Conservation (phyloP, 352 stramenopile species). For the Albugo laibachii region DNA sequence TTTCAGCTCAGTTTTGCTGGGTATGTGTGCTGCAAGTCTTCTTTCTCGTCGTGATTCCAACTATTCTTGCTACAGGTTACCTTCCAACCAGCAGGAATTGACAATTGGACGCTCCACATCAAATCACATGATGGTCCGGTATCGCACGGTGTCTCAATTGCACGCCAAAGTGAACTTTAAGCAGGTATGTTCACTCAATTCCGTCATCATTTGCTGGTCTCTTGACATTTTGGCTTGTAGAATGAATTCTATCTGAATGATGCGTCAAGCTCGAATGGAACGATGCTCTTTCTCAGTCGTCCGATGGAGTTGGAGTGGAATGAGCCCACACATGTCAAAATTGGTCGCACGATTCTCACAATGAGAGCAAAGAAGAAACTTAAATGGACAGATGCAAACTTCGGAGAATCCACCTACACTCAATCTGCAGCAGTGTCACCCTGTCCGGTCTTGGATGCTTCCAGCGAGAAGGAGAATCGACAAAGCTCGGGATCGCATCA, state of each 20-base stretch:
- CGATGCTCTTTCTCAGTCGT: constrained; percentile 67
- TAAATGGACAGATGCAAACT: constrained; percentile 21
- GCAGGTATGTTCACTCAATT: constrained; percentile 24
- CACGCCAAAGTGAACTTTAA: constrained; percentile 69
- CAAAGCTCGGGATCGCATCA: too few species aligned
- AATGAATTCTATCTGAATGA: constrained; percentile 62
- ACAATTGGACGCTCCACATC: constrained; percentile 63
- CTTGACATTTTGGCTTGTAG: constrained; percentile 11
- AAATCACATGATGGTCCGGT: constrained; percentile 74
- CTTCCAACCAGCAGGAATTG: constrained; percentile 41
- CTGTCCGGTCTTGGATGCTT: too few species aligned
- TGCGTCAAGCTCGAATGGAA: constrained; percentile 61
- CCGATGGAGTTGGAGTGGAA: constrained; percentile 69
- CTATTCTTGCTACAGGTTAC: constrained; percentile 16
- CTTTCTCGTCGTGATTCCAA: not conserved
- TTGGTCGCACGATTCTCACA: constrained; percentile 64
- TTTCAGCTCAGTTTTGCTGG: constrained; percentile 86
- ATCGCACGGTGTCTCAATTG: constrained; percentile 69
- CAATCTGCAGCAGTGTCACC: too few species aligned
- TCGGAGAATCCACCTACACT: too few species aligned
- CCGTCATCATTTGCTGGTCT: not conserved
- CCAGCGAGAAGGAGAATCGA: too few species aligned
- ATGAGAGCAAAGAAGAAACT: constrained; percentile 71
- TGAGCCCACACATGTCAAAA: constrained; percentile 68
- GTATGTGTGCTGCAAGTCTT: constrained; percentile 15